Base-by-base conservation (phyloP, 164 flowering plant species). In the Magnolia sinica region DNA sequence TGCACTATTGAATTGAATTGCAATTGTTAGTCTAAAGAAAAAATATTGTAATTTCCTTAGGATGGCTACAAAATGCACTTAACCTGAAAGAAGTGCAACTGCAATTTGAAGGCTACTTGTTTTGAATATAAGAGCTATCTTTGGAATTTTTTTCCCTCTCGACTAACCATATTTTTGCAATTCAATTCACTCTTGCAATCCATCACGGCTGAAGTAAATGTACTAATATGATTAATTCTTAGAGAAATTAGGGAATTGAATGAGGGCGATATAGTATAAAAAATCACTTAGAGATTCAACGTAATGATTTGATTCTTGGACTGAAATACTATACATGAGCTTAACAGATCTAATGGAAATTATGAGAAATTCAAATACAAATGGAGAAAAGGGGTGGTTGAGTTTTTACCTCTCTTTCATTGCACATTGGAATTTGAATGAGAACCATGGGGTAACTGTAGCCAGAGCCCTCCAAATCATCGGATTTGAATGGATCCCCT, bases 341-440 rank as follows among this genome's bases (percentile, higher is more conserved):
- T 19, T 18, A 49, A 50, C 72, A 37, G 52, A 70, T 37, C 27
- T 31, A 31, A 37, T 20, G 55, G 5, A 70, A 70, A 37, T 16
- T 16, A 19, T 11, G 22, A 11, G 23, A 71, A 20, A 71, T 45
- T n/a, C 16, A 18, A 52, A 50, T 50, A 20, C 16, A n/a, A 50
- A 7, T 4, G 71, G 31, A 73, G 50, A 23, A 63, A 20, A 20
- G 13, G 14, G 13, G n/a, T 19, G 22, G 22, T 50, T 66, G 22
- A 74, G 61, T 70, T 37, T 29, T 74, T 87, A 92, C 98, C 98
- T 94, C 98, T 70, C 79, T 87, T 84, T 94, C 98, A 80, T 93
- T 93, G 68, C 98, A 93, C 98, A 93, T 93, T 64, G 96, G 98
- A 72, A 93, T 91, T 80, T 93, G 98, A 77, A 93, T 89, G 75